Evolutionary conservation across 2,329 filamentous ascomycete species (phyloP).

Genomic region (Aspergillus candidus): DNA sequence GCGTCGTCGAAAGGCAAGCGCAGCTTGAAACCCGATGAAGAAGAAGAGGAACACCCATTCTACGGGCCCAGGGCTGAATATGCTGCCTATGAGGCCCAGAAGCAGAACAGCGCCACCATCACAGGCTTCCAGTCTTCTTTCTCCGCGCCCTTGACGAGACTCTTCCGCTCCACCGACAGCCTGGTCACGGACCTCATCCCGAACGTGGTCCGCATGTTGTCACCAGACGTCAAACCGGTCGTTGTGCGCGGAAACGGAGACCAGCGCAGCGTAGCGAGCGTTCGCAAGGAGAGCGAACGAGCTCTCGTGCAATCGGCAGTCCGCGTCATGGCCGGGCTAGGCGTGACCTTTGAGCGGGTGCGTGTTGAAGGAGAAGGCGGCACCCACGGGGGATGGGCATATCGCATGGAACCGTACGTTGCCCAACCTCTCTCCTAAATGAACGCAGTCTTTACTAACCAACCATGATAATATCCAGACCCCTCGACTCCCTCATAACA

Average conservation of each 20-base stretch:
- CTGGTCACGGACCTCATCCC: slow-evolving; percentile 79
- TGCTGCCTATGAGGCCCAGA: slow-evolving; percentile 71
- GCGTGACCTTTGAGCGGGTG: slow-evolving; percentile 73
- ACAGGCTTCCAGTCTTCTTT: slow-evolving; percentile 67
- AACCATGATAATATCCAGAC: slow-evolving; percentile 30
- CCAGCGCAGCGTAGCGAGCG: slow-evolving; percentile 66
- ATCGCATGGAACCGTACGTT: slow-evolving; percentile 88
- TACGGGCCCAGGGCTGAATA: slow-evolving; percentile 77
- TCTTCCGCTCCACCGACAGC: slow-evolving; percentile 72
- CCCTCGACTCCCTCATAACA: slow-evolving; percentile 69
- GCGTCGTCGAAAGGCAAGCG: slow-evolving; percentile 58
- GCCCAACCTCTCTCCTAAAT: background rate
- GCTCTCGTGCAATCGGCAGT: slow-evolving; percentile 73
- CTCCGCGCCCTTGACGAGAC: slow-evolving; percentile 63
- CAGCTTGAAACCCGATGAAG: slow-evolving; percentile 38
- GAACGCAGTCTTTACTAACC: background rate
- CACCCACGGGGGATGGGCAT: slow-evolving; percentile 65
- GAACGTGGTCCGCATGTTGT: slow-evolving; percentile 74
- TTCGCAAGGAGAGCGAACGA: slow-evolving; percentile 80
- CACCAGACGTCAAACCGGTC: slow-evolving; percentile 86
- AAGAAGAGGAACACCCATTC: slow-evolving; percentile 61
- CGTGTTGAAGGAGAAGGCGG: slow-evolving; percentile 65
- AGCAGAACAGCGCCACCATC: slow-evolving; percentile 68
- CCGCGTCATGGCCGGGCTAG: slow-evolving; percentile 73
- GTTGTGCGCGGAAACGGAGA: slow-evolving; percentile 67